Base-by-base conservation (phyloP, 2,329 filamentous ascomycete genomes). In the Hypoxylon sp. region DNA sequence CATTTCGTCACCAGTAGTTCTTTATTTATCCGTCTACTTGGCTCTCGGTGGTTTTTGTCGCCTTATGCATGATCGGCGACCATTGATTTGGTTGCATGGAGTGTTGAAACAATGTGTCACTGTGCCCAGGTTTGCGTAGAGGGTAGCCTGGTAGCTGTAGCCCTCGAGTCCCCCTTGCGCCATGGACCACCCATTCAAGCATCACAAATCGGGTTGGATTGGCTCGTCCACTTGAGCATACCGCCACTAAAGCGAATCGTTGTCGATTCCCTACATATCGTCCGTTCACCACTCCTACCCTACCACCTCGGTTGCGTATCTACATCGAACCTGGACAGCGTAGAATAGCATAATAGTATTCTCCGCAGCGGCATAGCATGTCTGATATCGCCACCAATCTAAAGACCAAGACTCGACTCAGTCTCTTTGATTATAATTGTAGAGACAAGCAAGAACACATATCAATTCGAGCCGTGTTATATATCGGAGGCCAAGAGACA, bases 71-170 rank as follows among this genome's bases (percentile, higher is more conserved):
- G 51, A 57, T 49, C 38, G 38, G 36, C 34, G 40, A 60, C 59
- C 52, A 59, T 62, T 34, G 42, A 58, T 43, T 40, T 55, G 41
- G 47, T 55, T 59, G 50, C 58, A 50, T 59, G 35, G 47, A 48
- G 30, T 36, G 42, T 65, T 65, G 62, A 66, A 58, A 67, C 62
- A 64, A 43, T 59, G 57, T 62, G 59, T 54, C 40, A n/a, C 38
- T 47, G 37, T 47, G 46, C 34, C 31, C 34, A 29, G 50, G 42
- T 48, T 51, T 54, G 36, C 29, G 30, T 55, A 35, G 53, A 60
- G 47, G 50, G 38, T 51, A 45, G 47, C 54, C 46, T 46, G n/a
- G n/a, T n/a, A n/a, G n/a, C 9, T 9, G 6, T 54, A 47, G 37
- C 51, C 42, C 44, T 55, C 21, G 30, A 38, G 35, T 50, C 30